Conservation (phyloP, 2,329 filamentous ascomycete genomes). For the Falciphora oryzae region DNA sequence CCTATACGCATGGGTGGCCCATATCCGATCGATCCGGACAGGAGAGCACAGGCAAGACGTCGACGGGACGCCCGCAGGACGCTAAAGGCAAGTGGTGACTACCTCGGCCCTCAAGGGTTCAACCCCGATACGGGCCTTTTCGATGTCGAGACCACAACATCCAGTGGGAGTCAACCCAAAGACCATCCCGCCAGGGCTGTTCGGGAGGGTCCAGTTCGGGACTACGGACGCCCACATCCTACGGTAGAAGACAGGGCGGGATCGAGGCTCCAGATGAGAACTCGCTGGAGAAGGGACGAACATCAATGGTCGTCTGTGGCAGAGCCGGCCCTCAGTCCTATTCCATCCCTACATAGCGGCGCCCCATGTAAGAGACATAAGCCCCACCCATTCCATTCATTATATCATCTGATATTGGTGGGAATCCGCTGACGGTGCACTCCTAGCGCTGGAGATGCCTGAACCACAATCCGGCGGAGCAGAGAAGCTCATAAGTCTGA, state of each 20-base stretch:
- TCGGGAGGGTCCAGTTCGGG: too few relatives aligned
- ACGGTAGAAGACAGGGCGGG: slow-evolving; percentile 14
- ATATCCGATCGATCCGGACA: background rate
- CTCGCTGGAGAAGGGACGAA: slow-evolving; percentile 39
- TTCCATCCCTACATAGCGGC: slow-evolving; percentile 30
- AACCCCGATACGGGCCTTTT: slow-evolving; percentile 47
- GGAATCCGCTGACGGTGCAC: background rate
- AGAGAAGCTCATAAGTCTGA: background rate
- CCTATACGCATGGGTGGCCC: background rate
- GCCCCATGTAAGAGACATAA: slow-evolving; percentile 10
- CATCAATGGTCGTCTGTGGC: slow-evolving; percentile 47
- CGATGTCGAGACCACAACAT: slow-evolving; percentile 43
- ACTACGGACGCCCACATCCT: slow-evolving; percentile 5
- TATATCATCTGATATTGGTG: background rate
- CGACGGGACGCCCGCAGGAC: slow-evolving; percentile 27
- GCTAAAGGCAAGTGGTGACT: slow-evolving; percentile 51
- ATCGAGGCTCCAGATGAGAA: slow-evolving; percentile 6
- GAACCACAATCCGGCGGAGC: background rate
- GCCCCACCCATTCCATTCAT: background rate
- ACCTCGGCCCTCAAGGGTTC: slow-evolving; percentile 51
- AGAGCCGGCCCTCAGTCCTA: slow-evolving; percentile 44
- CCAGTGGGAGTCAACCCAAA: slow-evolving; percentile 16
- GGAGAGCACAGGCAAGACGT: background rate
- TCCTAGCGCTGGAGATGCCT: background rate
- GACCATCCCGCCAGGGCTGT: background rate